Conservation (phyloP, 1,139 yeast genomes). For the Sugiyamaella japonica region DNA sequence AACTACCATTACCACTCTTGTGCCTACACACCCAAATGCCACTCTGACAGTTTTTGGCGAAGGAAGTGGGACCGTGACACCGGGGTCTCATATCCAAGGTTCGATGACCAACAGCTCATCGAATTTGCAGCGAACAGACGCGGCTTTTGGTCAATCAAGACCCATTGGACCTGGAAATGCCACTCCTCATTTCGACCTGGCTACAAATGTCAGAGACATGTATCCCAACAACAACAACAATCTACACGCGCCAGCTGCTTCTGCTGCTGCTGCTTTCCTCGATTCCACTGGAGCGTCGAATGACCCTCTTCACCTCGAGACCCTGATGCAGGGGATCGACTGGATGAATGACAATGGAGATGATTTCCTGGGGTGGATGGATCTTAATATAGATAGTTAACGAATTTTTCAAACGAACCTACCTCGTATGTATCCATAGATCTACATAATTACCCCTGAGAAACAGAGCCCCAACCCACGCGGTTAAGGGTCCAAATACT, state of each 20-base stretch:
- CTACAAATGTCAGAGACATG: background rate
- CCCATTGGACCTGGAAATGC: background rate
- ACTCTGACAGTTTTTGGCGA: conserved; percentile 20
- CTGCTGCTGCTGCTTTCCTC: conserved; percentile 28
- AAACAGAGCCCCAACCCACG: background rate
- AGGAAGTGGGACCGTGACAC: conserved; percentile 7
- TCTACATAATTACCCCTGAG: background rate
- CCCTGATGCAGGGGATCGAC: conserved; percentile 71
- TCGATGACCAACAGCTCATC: too few relatives aligned
- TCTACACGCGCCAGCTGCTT: conserved; percentile 22
- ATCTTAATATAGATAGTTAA: conserved; percentile 43
- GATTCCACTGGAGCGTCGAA: conserved; percentile 37
- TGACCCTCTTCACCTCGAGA: conserved; percentile 40
- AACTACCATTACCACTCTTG: conserved; percentile 83
- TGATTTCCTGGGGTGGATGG: conserved; percentile 96
- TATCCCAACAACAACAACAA: background rate
- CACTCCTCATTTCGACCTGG: background rate
- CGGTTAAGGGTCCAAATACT: conserved; percentile 1
- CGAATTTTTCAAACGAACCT: too few relatives aligned
- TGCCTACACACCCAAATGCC: conserved; percentile 56
- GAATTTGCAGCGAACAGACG: background rate
- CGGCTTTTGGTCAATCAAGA: background rate
- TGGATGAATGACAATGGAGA: conserved; percentile 82
- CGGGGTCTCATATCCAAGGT: background rate
- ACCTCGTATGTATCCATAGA: too few relatives aligned